phyloP scores from a whole-genome alignment of 2,329 filamentous ascomycete species.

The Ophiostoma australiae region DNA sequence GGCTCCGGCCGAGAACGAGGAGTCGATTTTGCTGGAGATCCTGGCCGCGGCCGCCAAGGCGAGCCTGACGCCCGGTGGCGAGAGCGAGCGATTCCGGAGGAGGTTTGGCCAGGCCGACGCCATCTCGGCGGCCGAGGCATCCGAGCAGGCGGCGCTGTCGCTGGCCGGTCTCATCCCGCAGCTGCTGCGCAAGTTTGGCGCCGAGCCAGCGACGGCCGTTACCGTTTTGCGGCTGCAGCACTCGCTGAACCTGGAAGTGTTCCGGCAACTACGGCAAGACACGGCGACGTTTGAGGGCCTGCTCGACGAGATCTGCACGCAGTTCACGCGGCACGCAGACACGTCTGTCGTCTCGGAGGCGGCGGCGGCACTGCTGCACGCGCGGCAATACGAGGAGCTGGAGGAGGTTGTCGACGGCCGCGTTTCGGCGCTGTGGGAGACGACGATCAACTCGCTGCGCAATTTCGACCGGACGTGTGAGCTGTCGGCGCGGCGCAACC shows the following conservation, averaged over 20 bases:
- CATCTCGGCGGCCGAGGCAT: constrained; percentile 49
- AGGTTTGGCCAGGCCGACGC: constrained; percentile 45
- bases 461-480: constrained; percentile 66
- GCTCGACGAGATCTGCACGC: constrained; percentile 85
- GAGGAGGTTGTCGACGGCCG: constrained; percentile 80
- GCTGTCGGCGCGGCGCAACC: constrained; percentile 64
- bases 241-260: constrained; percentile 77
- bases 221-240: constrained; percentile 82
- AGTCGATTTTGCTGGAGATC: constrained; percentile 80
- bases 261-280: constrained; percentile 84
- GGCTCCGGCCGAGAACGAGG: constrained; percentile 69
- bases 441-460: constrained; percentile 67
- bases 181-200: constrained; percentile 87
- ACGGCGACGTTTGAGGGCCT: constrained; percentile 73
- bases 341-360: constrained; percentile 80
- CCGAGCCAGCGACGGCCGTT: constrained; percentile 79
- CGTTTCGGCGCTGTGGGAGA: constrained; percentile 79
- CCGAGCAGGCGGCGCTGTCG: constrained; percentile 72
- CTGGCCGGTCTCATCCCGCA: constrained; percentile 76
- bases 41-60: constrained; percentile 77
- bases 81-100: constrained; percentile 58
- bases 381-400: constrained; percentile 79
- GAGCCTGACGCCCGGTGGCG: constrained; percentile 58
- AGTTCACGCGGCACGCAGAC: constrained; percentile 90
- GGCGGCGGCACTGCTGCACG: constrained; percentile 74